Percentiles rank a stretch among this genome's conserved stretches.
Evolutionary conservation across 2,329 filamentous ascomycete genomes (phyloP).

Genomic region (Xylaria sp.): DNA sequence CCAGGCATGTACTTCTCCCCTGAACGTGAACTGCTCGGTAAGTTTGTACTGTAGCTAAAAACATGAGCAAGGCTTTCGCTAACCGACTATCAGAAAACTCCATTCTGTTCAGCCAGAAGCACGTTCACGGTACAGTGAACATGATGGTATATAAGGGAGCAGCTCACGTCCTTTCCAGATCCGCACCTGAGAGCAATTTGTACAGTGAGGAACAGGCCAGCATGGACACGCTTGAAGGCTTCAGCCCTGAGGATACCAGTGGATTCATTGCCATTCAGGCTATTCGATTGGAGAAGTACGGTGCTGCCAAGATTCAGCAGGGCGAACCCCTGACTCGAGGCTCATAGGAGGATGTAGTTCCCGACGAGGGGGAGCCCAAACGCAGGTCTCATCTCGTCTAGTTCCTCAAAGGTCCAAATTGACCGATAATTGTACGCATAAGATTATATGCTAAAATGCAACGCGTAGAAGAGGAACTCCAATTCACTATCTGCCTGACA

Average conservation of each 20-base stretch:
- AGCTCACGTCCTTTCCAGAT: conserved; percentile 59
- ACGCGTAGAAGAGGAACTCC: no score
- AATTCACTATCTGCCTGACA: no score
- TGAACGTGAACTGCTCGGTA: conserved; percentile 64
- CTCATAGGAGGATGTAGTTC: neutral
- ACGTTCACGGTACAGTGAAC: conserved; percentile 55
- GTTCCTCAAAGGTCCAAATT: no score
- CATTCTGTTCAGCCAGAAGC: conserved; percentile 68
- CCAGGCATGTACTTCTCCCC: conserved; percentile 64
- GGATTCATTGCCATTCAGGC: conserved; percentile 75
- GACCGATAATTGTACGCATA: no score
- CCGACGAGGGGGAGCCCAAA: no score
- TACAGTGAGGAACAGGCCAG: conserved; percentile 61
- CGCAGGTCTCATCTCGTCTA: no score
- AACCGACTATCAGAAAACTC: conserved; percentile 59
- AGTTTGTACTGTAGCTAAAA: neutral
- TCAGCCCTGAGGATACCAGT: conserved; percentile 54
- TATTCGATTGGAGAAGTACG: neutral
- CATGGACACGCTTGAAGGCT: conserved; percentile 62
- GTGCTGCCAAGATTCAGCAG: neutral
- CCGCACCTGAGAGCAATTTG: conserved; percentile 59
- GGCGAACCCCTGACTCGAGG: neutral
- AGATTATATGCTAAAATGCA: no score
- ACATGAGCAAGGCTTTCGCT: no score
- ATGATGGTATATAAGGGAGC: conserved; percentile 56